Percentiles rank a stretch among this genome's conserved stretches.
Conservation (phyloP, 176 grass and related monocot genomes). For the Phoenix roebelenii region DNA sequence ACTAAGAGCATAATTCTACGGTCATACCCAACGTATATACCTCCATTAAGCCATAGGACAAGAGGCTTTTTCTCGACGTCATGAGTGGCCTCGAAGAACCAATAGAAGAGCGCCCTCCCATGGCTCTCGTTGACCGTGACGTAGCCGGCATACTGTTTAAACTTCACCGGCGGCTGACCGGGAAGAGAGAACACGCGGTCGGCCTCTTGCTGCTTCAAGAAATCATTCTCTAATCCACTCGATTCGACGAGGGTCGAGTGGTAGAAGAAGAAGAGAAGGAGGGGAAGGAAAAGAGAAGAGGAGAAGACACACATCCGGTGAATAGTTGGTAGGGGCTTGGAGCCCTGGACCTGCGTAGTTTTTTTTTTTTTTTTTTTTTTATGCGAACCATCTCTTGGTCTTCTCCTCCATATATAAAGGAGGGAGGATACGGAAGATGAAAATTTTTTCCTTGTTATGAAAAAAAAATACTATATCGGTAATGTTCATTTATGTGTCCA, state of each 20-base stretch:
- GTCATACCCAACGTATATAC: background rate
- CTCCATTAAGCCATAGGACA: conserved; percentile 14
- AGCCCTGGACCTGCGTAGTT: too few relatives aligned
- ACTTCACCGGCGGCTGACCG: conserved; percentile 66
- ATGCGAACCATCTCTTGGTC: too few relatives aligned
- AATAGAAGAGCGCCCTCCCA: conserved; percentile 1
- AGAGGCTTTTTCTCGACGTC: background rate
- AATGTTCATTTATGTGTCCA: too few relatives aligned
- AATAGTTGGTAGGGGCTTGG: background rate
- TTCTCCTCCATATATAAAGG: too few relatives aligned
- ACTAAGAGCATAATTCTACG: background rate
- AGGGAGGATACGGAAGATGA: too few relatives aligned
- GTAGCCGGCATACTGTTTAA: conserved; percentile 86
- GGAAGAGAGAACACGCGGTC: conserved; percentile 60
- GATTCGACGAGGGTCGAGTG: background rate
- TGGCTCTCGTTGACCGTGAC: conserved; percentile 61
- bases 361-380: too few relatives aligned
- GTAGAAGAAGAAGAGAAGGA: conserved; percentile 15
- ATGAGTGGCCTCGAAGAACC: background rate
- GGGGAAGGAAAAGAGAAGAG: conserved; percentile 5
- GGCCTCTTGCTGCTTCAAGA: conserved; percentile 47
- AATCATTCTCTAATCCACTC: conserved; percentile 13
- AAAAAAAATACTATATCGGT: too few relatives aligned
- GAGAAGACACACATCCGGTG: conserved; percentile 1
- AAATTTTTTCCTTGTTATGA: too few relatives aligned